These are phyloP conservation scores for Herpotrichia juniperi DNA, from an alignment of 2,329 filamentous ascomycete species.

Conservation along the genomic window DNA sequence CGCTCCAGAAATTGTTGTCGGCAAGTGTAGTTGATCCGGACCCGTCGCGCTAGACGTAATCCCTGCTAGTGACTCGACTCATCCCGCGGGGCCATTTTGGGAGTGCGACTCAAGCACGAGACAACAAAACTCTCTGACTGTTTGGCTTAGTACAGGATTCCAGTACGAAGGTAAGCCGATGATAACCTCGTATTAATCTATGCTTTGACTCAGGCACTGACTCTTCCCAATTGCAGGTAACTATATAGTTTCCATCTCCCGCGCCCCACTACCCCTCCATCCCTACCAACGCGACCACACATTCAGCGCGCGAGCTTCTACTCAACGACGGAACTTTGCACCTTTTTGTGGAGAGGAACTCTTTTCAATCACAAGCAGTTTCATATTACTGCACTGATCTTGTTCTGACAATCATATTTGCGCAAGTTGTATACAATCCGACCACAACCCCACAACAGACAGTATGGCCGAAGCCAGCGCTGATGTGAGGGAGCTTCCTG, in stretches of 20 bases:
- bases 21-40: constrained; percentile 26
- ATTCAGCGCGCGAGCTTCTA: not conserved
- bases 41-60: constrained; percentile 22
- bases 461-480: constrained; percentile 44
- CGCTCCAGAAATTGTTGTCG: constrained; percentile 36
- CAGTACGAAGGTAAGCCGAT: not conserved
- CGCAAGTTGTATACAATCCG: not conserved
- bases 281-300: constrained; percentile 4
- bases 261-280: constrained; percentile 44
- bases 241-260: constrained; percentile 18
- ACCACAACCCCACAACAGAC: constrained; percentile 1
- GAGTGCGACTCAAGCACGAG: constrained; percentile 6
- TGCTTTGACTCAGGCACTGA: constrained; percentile 19
- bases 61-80: constrained; percentile 28
- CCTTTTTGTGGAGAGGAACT: not conserved
- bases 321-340: not conserved
- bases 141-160: constrained; percentile 9
- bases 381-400: not conserved
- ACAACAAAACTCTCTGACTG: constrained; percentile 18
- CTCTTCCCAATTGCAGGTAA: constrained; percentile 24
- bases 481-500: constrained; percentile 54
- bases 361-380: not conserved
- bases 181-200: constrained; percentile 5
- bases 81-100: constrained; percentile 11
- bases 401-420: not conserved